Evolutionary conservation across 345 rosid species (phyloP).

Genomic region (Eucalyptus erythrocorys): DNA sequence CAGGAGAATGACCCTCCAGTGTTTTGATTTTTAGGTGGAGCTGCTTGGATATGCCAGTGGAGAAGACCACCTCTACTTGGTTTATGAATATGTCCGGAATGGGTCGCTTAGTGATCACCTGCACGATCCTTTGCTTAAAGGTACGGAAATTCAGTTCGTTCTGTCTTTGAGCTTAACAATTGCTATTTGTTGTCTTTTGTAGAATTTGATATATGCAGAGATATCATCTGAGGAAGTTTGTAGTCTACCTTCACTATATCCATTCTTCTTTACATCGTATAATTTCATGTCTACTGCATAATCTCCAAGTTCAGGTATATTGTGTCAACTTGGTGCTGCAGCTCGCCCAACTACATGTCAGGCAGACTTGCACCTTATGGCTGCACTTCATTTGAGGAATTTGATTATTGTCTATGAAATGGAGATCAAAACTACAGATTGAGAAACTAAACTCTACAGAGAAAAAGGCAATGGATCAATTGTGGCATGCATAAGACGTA

Average conservation of each 20-base stretch:
- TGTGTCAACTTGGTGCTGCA: neutral
- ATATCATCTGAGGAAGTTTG: neutral
- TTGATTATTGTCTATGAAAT: neutral
- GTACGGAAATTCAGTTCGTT: neutral
- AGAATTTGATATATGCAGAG: neutral
- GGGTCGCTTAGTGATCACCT: slow-evolving; percentile 58
- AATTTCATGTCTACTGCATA: neutral
- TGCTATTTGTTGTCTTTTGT: neutral
- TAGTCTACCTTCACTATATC: neutral
- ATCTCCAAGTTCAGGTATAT: neutral
- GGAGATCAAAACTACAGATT: neutral
- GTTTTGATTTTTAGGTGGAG: slow-evolving; percentile 30
- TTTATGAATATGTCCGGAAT: slow-evolving; percentile 39
- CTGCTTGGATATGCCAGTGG: slow-evolving; percentile 51
- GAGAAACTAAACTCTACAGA: neutral
- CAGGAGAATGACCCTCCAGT: neutral
- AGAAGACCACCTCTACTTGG: slow-evolving; percentile 58
- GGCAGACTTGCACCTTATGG: neutral
- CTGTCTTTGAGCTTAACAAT: neutral
- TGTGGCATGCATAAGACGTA: neutral
- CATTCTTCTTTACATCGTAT: neutral
- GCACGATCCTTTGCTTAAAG: slow-evolving; percentile 47
- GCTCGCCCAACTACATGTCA: neutral
- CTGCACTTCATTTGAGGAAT: neutral
- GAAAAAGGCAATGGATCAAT: neutral